These are phyloP conservation scores for Omphalotus olearius DNA, from an alignment of 1,284 basidiomycete genomes.

Conservation along the genomic window DNA sequence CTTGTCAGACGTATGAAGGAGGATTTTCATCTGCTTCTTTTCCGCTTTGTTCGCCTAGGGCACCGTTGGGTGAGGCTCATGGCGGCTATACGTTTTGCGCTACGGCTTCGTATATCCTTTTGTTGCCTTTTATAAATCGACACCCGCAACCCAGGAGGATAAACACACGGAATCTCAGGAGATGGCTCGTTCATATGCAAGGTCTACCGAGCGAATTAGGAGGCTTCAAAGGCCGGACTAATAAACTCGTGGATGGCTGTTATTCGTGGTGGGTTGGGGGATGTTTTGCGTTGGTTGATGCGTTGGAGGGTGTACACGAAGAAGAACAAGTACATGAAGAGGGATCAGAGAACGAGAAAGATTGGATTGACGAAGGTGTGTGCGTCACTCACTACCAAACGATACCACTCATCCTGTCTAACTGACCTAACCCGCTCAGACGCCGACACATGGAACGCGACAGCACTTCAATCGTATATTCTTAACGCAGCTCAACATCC, in stretches of 20 bases:
- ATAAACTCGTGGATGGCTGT: slow-evolving; percentile 98
- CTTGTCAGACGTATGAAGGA: slow-evolving; percentile 97
- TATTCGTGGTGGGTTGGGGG: slow-evolving; percentile 99
- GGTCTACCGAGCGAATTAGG: slow-evolving; percentile 81
- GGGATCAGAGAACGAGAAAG: not conserved
- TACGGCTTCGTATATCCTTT: slow-evolving; percentile 78
- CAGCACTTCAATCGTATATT: slow-evolving; percentile 86
- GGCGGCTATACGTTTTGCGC: slow-evolving; percentile 97
- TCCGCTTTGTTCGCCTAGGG: slow-evolving; percentile 56
- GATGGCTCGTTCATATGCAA: slow-evolving; percentile 87
- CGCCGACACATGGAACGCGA: slow-evolving; percentile 33
- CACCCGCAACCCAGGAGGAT: slow-evolving; percentile 31
- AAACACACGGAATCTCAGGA: slow-evolving; percentile 56
- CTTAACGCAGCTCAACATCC: slow-evolving; percentile 83
- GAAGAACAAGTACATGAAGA: not conserved
- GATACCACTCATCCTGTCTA: not conserved
- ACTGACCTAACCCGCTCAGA: slow-evolving; percentile 23
- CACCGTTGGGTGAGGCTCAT: slow-evolving; percentile 88
- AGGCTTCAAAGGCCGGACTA: slow-evolving; percentile 91
- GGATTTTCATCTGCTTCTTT: slow-evolving; percentile 88
- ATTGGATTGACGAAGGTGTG: too few relatives aligned
- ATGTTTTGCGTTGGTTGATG: slow-evolving; percentile 78
- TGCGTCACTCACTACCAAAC: too few relatives aligned
- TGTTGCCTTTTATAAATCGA: slow-evolving; percentile 48
- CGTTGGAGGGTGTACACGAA: slow-evolving; percentile 42